Evolutionary conservation across 306 rosid species (phyloP).

Genomic region (Herpetospermum pedunculosum): DNA sequence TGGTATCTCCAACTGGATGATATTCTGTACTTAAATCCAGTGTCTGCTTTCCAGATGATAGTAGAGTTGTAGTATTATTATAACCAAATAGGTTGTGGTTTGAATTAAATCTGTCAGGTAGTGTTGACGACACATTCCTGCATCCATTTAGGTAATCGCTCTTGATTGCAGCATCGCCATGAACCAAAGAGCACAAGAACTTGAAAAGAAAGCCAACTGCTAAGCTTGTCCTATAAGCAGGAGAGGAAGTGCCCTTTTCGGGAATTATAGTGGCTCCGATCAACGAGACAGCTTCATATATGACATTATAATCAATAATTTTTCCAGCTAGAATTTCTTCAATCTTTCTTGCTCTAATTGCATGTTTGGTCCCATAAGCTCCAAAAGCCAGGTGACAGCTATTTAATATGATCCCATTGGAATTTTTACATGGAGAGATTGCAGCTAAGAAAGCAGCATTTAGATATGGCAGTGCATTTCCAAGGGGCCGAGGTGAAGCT

Average conservation of each 20-base stretch:
- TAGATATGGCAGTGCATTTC: slow-evolving; percentile 67
- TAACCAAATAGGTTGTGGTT: slow-evolving; percentile 13
- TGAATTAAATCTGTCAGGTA: slow-evolving; percentile 14
- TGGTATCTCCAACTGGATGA: slow-evolving; percentile 62
- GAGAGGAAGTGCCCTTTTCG: slow-evolving; percentile 35
- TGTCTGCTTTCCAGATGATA: slow-evolving; percentile 56
- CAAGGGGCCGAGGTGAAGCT: slow-evolving; percentile 79
- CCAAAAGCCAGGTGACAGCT: slow-evolving; percentile 64
- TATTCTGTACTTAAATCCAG: slow-evolving; percentile 31
- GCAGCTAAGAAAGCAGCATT: slow-evolving; percentile 77
- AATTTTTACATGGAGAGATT: slow-evolving; percentile 36
- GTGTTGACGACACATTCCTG: not conserved
- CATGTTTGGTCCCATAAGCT: slow-evolving; percentile 55
- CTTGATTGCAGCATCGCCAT: slow-evolving; percentile 13
- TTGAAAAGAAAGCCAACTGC: slow-evolving; percentile 61
- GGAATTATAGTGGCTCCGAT: slow-evolving; percentile 35
- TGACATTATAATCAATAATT: slow-evolving; percentile 29
- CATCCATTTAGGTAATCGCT: slow-evolving; percentile 15
- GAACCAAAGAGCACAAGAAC: slow-evolving; percentile 49
- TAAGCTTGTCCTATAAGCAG: slow-evolving; percentile 62
- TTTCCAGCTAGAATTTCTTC: slow-evolving; percentile 60
- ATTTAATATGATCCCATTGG: slow-evolving; percentile 30
- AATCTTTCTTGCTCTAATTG: slow-evolving; percentile 60
- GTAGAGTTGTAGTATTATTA: slow-evolving; percentile 20
- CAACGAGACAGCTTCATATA: slow-evolving; percentile 46